Evolutionary conservation across 352 stramenopile species (phyloP), one percentile per base, ranked within the genome.

Genomic region (Halophytophthora polymorphica): DNA sequence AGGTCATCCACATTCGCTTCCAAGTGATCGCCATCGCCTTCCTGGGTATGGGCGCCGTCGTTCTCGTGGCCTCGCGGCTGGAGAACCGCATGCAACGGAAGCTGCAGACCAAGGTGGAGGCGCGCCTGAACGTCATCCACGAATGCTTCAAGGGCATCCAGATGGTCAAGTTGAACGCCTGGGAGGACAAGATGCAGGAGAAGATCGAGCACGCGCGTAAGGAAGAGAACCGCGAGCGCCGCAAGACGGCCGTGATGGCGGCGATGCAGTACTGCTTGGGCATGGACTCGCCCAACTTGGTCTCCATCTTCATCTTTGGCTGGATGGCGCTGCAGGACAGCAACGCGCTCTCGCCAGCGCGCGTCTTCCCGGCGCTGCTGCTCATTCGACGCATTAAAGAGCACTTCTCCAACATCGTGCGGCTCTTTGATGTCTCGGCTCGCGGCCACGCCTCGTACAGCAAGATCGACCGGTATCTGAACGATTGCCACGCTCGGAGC

Each of bases 151-250:
- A 72, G 21, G 72, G 47, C 8, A 82, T 87, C 23, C 64, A 80
- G 23, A 73, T 83, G 36, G 60, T 85, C 15, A 88, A 88, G 15
- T 47, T 88, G 0, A 81, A 78, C 12, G 58, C 69, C 2, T 88
- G 77, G 77, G 70, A 88, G 54, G 65, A 77, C 39, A 76, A 67
- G 33, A 72, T 73, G 43, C 54, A 82, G 29, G 49, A 56, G 2
- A 74, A 70, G 18, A 59, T 86, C 38, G 61, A 76, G 19, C 31
- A 33, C 1, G 64, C 73, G 15, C 64, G 77, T 3, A 37, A 55
- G 11, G 61, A 80, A 2, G 77, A 88, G 35, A 66, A 60, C 23
- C 44, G 57, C 19, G 38, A 61, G 17, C 63, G 63, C 29, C 40
- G 45, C 29, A 55, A 43, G 6, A 40, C 68, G 10, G 65, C 52